Evolutionary conservation across 192 early-diverging fungal species (phyloP), one percentile per base, ranked within the genome.

Genomic region (Spizellomyces punctatus): DNA sequence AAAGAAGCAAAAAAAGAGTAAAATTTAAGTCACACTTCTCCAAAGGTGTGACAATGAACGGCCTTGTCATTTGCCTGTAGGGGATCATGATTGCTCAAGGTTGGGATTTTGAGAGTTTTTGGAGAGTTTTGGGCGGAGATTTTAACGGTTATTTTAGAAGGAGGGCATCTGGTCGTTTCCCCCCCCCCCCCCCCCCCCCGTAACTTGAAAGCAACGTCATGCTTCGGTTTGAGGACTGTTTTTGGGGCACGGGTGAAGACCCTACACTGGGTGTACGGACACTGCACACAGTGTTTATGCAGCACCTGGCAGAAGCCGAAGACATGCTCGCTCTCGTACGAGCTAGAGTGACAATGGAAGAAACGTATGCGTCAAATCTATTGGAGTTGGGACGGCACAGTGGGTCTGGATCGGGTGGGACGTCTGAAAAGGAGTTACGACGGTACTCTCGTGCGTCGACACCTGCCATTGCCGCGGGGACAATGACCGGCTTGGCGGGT

Each of bases 221-320:
- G 54, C 66, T 72, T 22, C n/a, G 69, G n/a, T 77, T 77, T 61
- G 69, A 77, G 6, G 75, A 77, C 48, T 50, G 57, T 69, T 77
- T 77, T 49, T 77, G 75, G 75, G 75, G 75, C 58, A 66, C 64
- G 36, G 75, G 64, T 63, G 64, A 66, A 44, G 59, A 64, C 60
- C 63, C 69, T 14, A 72, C 75, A 21, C 63, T 21, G 8, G 75
- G 75, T 10, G 75, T 77, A 41, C 44, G 63, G 57, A 46, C 63
- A 8, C 69, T 77, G 16, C 69, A 72, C 52, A 22, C 19, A 9
- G 47, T 77, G 19, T 77, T 77, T 59, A 12, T 41, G 44, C 63
- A 63, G 56, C 75, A 77, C 60, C 75, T 77, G 42, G 46, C 62
- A 8, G 75, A 77, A 54, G 69, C 64, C 43, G 70, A 72, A 16